Evolutionary conservation across 2,329 filamentous ascomycete genomes (phyloP).

Genomic region (Trichoderma afroharzianum): DNA sequence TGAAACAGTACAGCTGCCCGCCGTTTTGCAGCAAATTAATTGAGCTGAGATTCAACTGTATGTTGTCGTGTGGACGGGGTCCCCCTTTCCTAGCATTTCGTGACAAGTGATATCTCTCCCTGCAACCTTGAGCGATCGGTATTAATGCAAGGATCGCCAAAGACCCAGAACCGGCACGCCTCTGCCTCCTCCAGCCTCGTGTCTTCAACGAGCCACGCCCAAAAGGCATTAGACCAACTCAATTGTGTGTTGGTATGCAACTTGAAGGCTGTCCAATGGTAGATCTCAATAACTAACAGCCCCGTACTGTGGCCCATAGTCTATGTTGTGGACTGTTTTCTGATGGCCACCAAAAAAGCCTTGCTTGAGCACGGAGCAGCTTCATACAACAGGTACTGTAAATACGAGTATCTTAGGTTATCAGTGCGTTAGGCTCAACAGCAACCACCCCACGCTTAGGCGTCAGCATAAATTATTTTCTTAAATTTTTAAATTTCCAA

Average conservation of each 20-base stretch:
- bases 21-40: constrained; percentile 14
- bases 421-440: background rate
- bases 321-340: background rate
- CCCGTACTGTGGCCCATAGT: background rate
- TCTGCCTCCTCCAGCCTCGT: background rate
- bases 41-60: background rate
- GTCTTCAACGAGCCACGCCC: background rate
- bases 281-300: background rate
- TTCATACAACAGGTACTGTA: background rate
- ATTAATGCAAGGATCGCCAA: background rate
- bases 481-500: background rate
- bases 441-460: background rate
- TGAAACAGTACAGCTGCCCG: constrained; percentile 12
- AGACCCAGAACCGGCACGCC: background rate
- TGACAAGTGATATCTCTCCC: background rate
- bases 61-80: background rate
- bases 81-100: background rate
- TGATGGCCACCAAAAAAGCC: background rate
- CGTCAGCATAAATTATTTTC: background rate
- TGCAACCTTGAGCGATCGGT: background rate
- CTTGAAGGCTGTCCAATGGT: background rate
- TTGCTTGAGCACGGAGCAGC: background rate
- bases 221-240: background rate
- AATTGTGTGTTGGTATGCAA: background rate
- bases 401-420: background rate